Base-by-base conservation (phyloP, 1,284 basidiomycete genomes). In the Moesziomyces globuligerus region DNA sequence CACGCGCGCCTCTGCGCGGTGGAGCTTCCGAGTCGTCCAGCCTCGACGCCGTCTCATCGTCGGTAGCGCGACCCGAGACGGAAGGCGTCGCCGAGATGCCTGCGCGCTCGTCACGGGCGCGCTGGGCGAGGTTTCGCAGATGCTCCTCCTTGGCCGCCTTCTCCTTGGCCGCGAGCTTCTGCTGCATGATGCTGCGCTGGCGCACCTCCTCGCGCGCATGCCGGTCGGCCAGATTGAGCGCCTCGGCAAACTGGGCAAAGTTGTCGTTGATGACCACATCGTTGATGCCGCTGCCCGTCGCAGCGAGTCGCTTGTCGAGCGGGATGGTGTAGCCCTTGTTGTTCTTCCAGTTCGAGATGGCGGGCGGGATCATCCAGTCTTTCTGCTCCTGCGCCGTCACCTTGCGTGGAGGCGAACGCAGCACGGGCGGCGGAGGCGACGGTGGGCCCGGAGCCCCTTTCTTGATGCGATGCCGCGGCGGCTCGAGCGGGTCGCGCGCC, bases 291-390 rank as follows among this genome's bases (percentile, higher is more conserved):
- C 95, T 89, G 15, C 95, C 96, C 83, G 98, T 95, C 11, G 96
- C 95, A 20, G 96, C 96, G 45, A 99, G 86, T 76, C 96, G 92
- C 85, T 99, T 98, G 83, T 98, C 96, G 23, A 98, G 87, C 25
- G 96, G 94, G 75, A 98, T 98, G 6, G 95, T 98, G 84, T 95
- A 98, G 87, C 96, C 96, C 85, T 98, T 98, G 89, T 98, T 98
- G 86, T 99, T 99, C 86, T 99, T 99, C 96, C 96, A 99, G 85
- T 98, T 99, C 29, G 94, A 97, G 69, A 99, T 97, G 83, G 94
- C 98, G 17, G 96, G 96, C 4, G 96, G 96, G 53, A 99, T 98
- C 94, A 97, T 97, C 96, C 96, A 98, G 79, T 98, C 95, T 84
- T 98, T 98, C 84, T 98, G 95, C 82, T 98, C 96, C 61, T 93